Conservation (phyloP, 352 stramenopile species). For the Phytopythium oedochilum region DNA sequence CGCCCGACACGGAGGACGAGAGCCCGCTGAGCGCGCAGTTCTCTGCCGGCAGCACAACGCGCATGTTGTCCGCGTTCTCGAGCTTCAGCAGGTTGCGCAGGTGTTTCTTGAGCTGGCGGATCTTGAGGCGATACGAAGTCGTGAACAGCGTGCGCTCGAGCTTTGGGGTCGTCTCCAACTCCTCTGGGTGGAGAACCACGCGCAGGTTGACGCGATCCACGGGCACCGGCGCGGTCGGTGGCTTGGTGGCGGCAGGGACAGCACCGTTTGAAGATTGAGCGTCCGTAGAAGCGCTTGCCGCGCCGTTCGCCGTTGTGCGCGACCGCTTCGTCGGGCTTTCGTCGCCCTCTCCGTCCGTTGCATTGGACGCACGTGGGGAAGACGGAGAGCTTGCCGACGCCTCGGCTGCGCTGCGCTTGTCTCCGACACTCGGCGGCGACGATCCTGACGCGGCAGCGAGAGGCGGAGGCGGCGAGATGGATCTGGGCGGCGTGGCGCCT, state of each 20-base stretch:
- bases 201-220: slow-evolving; percentile 53
- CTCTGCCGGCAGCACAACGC: slow-evolving; percentile 45
- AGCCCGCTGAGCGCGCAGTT: slow-evolving; percentile 57
- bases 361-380: slow-evolving; percentile 2
- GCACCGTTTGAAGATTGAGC: not conserved
- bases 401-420: slow-evolving; percentile 25
- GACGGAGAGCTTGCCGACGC: slow-evolving; percentile 8
- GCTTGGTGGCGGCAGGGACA: not conserved
- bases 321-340: slow-evolving; percentile 11
- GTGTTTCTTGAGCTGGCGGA: slow-evolving; percentile 72
- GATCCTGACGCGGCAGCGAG: slow-evolving; percentile 4
- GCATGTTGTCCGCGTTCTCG: slow-evolving; percentile 37
- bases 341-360: slow-evolving; percentile 4
- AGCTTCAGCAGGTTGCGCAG: slow-evolving; percentile 46
- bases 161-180: slow-evolving; percentile 20
- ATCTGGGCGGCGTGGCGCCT: slow-evolving; percentile 10
- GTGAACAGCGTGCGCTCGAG: slow-evolving; percentile 55
- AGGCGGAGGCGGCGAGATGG: slow-evolving; percentile 23
- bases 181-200: slow-evolving; percentile 51
- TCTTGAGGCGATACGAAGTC: slow-evolving; percentile 61
- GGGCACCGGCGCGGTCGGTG: not conserved
- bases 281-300: not conserved
- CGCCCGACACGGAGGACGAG: slow-evolving; percentile 7
- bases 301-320: slow-evolving; percentile 8
- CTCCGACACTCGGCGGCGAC: slow-evolving; percentile 11